These are phyloP conservation scores for Globisporangium cystogenes DNA, from an alignment of 352 stramenopile genomes.

Conservation along the genomic window DNA sequence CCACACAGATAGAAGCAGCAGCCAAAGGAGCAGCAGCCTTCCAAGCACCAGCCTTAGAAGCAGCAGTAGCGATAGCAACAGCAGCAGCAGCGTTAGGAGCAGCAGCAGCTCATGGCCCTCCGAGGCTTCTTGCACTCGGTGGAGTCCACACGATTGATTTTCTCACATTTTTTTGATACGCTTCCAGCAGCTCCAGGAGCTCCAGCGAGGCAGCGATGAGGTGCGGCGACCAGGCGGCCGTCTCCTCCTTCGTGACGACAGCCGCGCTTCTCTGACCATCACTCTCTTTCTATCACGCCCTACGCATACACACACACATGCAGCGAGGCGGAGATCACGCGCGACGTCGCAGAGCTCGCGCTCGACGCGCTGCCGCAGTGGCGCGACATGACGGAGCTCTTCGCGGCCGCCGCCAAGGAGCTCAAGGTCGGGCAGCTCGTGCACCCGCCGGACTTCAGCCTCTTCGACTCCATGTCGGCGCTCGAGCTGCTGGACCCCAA, in stretches of 20 bases:
- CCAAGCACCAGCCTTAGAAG: too few species aligned
- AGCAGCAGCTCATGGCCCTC: too few species aligned
- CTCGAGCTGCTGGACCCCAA: conserved; percentile 93
- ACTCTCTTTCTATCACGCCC: not conserved
- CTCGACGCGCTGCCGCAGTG: conserved; percentile 24
- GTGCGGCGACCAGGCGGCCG: not conserved
- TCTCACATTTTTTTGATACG: not conserved
- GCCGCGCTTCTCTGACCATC: not conserved
- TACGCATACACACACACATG: not conserved
- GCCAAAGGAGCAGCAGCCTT: too few species aligned
- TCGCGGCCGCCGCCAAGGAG: conserved; percentile 48
- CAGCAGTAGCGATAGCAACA: too few species aligned
- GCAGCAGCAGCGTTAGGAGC: too few species aligned
- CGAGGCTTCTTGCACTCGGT: too few species aligned
- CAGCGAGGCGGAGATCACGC: conserved; percentile 8
- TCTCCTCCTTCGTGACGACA: not conserved
- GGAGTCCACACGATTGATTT: not conserved
- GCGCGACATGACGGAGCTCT: conserved; percentile 42
- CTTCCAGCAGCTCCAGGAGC: not conserved
- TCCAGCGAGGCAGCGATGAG: too few species aligned
- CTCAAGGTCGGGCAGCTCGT: conserved; percentile 78
- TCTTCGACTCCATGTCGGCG: conserved; percentile 94
- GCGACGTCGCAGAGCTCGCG: conserved; percentile 13
- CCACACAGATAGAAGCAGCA: too few species aligned
- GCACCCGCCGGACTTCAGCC: conserved; percentile 79